Percentiles rank a stretch among this genome's conserved stretches.
Conservation (phyloP, 345 rosid genomes). For the Acer saccharum region DNA sequence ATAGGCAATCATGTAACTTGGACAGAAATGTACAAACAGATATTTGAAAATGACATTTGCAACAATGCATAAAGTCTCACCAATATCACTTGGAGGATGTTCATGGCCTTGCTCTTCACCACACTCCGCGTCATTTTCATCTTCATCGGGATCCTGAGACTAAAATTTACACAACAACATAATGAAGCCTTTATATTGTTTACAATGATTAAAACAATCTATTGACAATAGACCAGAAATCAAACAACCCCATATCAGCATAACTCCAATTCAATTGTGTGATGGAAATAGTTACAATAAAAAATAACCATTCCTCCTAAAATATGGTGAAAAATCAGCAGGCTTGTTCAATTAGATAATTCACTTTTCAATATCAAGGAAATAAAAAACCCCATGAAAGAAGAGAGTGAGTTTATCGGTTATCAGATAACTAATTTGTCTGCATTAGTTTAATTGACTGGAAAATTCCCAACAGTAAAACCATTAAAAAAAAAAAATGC, state of each 20-base stretch:
- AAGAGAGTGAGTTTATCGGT: not conserved
- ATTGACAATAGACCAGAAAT: constrained; percentile 3
- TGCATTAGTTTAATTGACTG: constrained; percentile 13
- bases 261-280: not conserved
- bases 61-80: constrained; percentile 28
- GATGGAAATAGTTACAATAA: not conserved
- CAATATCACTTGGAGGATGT: constrained; percentile 20
- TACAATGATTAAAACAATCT: not conserved
- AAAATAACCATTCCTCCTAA: constrained; percentile 1
- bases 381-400: not conserved
- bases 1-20: not conserved
- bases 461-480: constrained; percentile 3
- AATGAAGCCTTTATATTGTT: constrained; percentile 8
- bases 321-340: not conserved
- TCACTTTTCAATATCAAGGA: too few relatives aligned
- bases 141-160: constrained; percentile 19
- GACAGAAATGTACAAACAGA: not conserved
- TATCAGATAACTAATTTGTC: not conserved
- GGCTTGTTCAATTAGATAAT: not conserved
- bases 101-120: constrained; percentile 18
- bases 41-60: constrained; percentile 6
- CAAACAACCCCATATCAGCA: not conserved
- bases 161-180: constrained; percentile 12
- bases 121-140: constrained; percentile 21
- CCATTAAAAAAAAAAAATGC: not conserved